Evolutionary conservation across 208 protist genomes (phyloP).

Genomic region (Trypanosoma conorhini): DNA sequence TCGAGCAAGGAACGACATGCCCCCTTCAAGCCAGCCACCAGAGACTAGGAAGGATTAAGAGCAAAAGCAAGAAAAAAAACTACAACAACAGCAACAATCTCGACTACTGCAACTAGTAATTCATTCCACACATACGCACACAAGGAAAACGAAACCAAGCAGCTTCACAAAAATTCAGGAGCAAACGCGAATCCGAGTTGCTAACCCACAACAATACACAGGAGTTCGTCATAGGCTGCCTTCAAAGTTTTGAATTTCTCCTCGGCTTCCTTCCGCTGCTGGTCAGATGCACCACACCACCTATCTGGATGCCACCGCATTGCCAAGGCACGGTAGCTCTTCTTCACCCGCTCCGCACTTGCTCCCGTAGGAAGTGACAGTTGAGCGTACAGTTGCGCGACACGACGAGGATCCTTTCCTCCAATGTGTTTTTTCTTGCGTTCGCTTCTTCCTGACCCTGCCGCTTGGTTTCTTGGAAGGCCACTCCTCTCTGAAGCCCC

Average conservation of each 20-base stretch:
- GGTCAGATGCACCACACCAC: slow-evolving; percentile 45
- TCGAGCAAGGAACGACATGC: neutral
- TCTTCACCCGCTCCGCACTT: slow-evolving; percentile 26
- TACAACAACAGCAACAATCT: neutral
- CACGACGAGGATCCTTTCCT: neutral
- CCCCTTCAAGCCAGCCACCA: neutral
- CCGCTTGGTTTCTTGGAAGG: neutral
- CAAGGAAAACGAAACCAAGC: slow-evolving; percentile 23
- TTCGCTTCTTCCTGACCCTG: slow-evolving; percentile 7
- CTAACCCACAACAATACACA: slow-evolving; percentile 28
- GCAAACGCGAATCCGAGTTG: slow-evolving; percentile 13
- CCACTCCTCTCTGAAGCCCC: slow-evolving; percentile 1
- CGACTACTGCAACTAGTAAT: neutral
- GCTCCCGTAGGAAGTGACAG: slow-evolving; percentile 26
- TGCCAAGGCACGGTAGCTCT: slow-evolving; percentile 57
- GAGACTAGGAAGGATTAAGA: neutral
- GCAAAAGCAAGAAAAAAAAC: neutral
- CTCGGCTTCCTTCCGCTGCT: slow-evolving; percentile 46
- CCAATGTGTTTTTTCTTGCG: neutral
- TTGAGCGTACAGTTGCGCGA: slow-evolving; percentile 20
- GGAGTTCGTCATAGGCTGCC: slow-evolving; percentile 66
- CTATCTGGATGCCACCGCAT: slow-evolving; percentile 80
- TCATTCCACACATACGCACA: slow-evolving; percentile 4
- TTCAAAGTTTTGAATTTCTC: slow-evolving; percentile 65
- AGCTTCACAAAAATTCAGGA: neutral